phyloP scores from a whole-genome alignment of 2,329 filamentous ascomycete species.

The Acrodontium crateriforme region DNA sequence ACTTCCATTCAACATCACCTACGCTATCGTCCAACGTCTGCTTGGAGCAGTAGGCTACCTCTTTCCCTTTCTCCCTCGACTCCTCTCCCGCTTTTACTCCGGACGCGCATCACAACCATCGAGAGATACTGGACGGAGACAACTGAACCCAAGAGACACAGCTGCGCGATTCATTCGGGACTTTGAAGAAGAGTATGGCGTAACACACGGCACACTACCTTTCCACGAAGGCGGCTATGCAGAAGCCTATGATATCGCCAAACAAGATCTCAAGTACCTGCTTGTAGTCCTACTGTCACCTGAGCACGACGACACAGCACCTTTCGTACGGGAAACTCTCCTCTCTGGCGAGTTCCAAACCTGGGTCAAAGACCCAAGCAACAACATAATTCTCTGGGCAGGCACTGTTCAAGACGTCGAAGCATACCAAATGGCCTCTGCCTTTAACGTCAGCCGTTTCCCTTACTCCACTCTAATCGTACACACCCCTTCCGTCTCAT shows the following conservation, averaged over 20 bases:
- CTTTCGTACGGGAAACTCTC: constrained; percentile 71
- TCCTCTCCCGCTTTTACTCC: constrained; percentile 38
- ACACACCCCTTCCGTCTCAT: constrained; percentile 71
- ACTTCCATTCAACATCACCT: constrained; percentile 67
- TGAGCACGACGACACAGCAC: constrained; percentile 82
- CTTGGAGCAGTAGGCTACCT: constrained; percentile 65
- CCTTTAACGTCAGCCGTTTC: constrained; percentile 81
- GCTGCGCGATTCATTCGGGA: constrained; percentile 80
- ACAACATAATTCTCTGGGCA: constrained; percentile 80
- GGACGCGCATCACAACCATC: constrained; percentile 43
- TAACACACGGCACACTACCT: constrained; percentile 44
- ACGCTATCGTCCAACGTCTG: constrained; percentile 52
- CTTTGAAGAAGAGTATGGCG: constrained; percentile 85
- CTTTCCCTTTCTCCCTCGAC: constrained; percentile 64
- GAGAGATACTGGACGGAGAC: constrained; percentile 50
- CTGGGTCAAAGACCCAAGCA: constrained; percentile 60
- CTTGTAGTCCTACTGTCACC: constrained; percentile 79
- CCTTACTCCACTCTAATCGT: constrained; percentile 79
- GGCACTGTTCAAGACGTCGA: constrained; percentile 88
- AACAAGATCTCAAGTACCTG: constrained; percentile 81
- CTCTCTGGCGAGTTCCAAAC: constrained; percentile 58
- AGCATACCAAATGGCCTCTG: constrained; percentile 81
- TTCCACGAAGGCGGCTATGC: constrained; percentile 87
- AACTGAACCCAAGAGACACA: constrained; percentile 73
- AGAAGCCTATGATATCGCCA: constrained; percentile 77